Evolutionary conservation across 2,329 filamentous ascomycete genomes (phyloP), one percentile per base, ranked within the genome.

Genomic region (Thielaviopsis ethacetica): DNA sequence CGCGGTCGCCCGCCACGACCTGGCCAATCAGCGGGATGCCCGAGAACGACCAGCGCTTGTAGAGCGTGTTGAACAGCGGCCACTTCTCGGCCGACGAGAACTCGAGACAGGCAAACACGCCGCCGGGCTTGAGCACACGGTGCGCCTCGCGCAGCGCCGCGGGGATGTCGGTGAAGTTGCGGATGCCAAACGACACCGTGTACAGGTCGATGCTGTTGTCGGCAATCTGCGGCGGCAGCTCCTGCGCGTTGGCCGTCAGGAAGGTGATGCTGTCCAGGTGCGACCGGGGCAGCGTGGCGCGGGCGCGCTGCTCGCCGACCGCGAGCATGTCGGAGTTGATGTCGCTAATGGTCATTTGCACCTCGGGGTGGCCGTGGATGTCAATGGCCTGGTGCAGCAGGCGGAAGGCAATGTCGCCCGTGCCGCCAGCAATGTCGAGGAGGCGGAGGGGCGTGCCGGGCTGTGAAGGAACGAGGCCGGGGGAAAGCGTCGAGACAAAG

Each of bases 391-490:
- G 89, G 72, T 91, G 85, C 59, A 98, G 84, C 76, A 96, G 86
- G 65, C 93, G 90, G 75, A 97, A 96, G 60, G 93, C 93, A 68
- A 98, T 96, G 73, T 98, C 93, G 64, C 93, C 93, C 5, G 93
- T 97, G 66, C 93, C 93, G 68, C 94, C 93, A 47, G 94, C 93
- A 57, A 98, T 89, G 72, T 98, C 93, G 68, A 98, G 86, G 70
- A 98, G 93, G 66, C 88, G 73, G 76, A 82, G 79, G 1, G 78
- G 73, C 1, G 71, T 65, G 30, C 75, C 71, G 5, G 75, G 73
- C 61, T 70, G 68, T 53, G 68, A 66, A 61, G 72, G 66, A 52
- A 76, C 71, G 53, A 77, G 79, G 63, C 91, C 91, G 0, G 93
- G 91, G 70, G 96, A 93, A 34, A 98, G 81, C 38, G 84, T 85